Evolutionary conservation across 1,284 basidiomycete species (phyloP), one percentile per base, ranked within the genome.

Genomic region (Ganoderma leucocontextum): DNA sequence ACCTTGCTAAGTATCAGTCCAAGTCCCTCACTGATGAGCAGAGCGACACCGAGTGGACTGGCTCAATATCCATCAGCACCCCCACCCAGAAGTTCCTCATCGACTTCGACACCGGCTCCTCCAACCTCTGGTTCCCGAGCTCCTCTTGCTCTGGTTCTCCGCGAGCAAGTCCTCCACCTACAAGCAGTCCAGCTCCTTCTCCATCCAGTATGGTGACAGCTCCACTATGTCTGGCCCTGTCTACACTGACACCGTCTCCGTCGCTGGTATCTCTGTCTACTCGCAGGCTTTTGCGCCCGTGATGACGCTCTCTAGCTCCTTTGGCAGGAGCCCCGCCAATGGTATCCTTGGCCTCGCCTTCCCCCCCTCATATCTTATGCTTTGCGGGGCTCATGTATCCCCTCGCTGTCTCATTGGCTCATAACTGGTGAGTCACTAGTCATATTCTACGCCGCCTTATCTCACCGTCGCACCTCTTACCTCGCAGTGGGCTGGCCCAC

Each of bases 171-270:
- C 79, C 7, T 79, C 80, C 33, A 67, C 77, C 36, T 15, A 66
- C 19, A 65, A 79, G 71, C 66, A 78, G 61, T 66, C 59, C 38
- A 63, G 65, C 49, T 72, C 67, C 2, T 84, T 86, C 78, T 68
- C 67, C 19, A 80, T 84, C 60, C 35, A 77, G 12, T 86, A 86
- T 73, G 84, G 82, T 36, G 85, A 86, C 70, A 83, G 83, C 39
- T 83, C 81, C 36, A 79, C 79, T 13, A 81, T 82, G 42, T 71
- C 74, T 22, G 84, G 84, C 53, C 74, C 71, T 42, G 77, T 82
- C 66, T 84, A 80, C 77, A 79, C 78, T 52, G 84, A 85, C 71
- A 76, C 63, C 70, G 76, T 86, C 44, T 66, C 63, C 49, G 73
- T 76, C 22, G 73, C 73, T 2, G 75, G 77, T 39, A 57, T 78